A percentile compares a stretch with the other conserved stretches of the same genome.
phyloP scores from a whole-genome alignment of 331 rosid genomes.

The Pyrus hybrid region DNA sequence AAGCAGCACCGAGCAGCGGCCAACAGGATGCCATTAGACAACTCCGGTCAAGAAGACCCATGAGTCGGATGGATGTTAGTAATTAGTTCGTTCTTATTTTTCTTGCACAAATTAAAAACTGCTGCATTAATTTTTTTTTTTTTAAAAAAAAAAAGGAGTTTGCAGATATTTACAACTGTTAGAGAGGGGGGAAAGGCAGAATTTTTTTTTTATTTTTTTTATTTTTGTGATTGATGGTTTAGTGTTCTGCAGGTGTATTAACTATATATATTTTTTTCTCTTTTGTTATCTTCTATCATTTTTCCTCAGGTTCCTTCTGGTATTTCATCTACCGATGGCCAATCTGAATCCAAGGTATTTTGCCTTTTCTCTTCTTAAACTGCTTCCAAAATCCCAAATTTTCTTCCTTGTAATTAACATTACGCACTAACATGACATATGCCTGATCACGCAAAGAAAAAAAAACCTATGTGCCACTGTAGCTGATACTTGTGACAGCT shows the following conservation, averaged over 20 bases:
- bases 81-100: slow-evolving; percentile 1
- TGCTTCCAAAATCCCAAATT: neutral
- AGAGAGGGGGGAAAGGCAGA: neutral
- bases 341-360: slow-evolving; percentile 44
- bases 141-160: neutral
- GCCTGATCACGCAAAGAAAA: neutral
- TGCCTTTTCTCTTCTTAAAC: slow-evolving; percentile 6
- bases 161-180: neutral
- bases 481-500: neutral
- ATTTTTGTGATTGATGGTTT: neutral
- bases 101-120: slow-evolving; percentile 4
- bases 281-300: neutral
- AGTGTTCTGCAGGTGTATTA: neutral
- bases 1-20: slow-evolving; percentile 42
- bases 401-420: neutral
- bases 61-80: slow-evolving; percentile 83
- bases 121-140: neutral
- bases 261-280: neutral
- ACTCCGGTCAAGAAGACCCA: slow-evolving; percentile 58
- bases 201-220: too few species aligned
- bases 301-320: slow-evolving; percentile 71
- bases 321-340: slow-evolving; percentile 43
- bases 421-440: neutral
- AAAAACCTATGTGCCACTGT: neutral
- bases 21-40: slow-evolving; percentile 54